phyloP scores from a whole-genome alignment of 2,329 filamentous ascomycete species.

The Aspergillus quadrilineatus region DNA sequence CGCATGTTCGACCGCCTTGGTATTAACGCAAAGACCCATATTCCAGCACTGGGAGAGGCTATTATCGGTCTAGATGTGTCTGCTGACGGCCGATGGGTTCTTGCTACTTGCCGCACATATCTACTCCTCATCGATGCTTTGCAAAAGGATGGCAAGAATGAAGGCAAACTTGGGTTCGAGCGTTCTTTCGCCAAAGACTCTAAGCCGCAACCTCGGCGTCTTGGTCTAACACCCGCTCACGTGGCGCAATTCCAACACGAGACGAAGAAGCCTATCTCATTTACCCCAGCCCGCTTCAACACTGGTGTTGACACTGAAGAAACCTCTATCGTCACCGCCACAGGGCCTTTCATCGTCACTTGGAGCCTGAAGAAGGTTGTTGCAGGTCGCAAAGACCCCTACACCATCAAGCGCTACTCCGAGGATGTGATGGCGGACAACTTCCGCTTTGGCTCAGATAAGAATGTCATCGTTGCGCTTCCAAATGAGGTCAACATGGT shows the following conservation, averaged over 20 bases:
- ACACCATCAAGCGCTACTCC: slow-evolving; percentile 92
- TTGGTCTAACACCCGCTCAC: slow-evolving; percentile 84
- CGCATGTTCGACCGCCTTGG: slow-evolving; percentile 94
- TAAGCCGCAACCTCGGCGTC: slow-evolving; percentile 88
- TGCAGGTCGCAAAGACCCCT: slow-evolving; percentile 76
- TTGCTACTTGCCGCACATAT: slow-evolving; percentile 92
- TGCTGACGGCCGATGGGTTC: slow-evolving; percentile 91
- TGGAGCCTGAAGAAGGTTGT: slow-evolving; percentile 94
- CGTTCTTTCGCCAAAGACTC: slow-evolving; percentile 86
- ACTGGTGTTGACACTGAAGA: slow-evolving; percentile 76
- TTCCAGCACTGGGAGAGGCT: slow-evolving; percentile 89
- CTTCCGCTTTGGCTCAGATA: slow-evolving; percentile 95
- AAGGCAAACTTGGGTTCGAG: slow-evolving; percentile 97
- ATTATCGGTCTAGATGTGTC: slow-evolving; percentile 95
- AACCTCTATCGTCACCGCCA: slow-evolving; percentile 94
- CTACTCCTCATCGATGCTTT: slow-evolving; percentile 87
- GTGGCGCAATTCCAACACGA: slow-evolving; percentile 98
- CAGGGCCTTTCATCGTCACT: slow-evolving; percentile 93
- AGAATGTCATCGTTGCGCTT: slow-evolving; percentile 95
- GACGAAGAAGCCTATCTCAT: slow-evolving; percentile 79
- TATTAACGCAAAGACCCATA: slow-evolving; percentile 95
- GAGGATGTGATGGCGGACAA: slow-evolving; percentile 98
- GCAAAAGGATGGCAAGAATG: slow-evolving; percentile 91
- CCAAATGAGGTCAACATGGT: slow-evolving; percentile 99
- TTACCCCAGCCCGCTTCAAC: slow-evolving; percentile 93